phyloP scores from a whole-genome alignment of 2,329 filamentous ascomycete genomes.

The Calonectria naviculata region DNA sequence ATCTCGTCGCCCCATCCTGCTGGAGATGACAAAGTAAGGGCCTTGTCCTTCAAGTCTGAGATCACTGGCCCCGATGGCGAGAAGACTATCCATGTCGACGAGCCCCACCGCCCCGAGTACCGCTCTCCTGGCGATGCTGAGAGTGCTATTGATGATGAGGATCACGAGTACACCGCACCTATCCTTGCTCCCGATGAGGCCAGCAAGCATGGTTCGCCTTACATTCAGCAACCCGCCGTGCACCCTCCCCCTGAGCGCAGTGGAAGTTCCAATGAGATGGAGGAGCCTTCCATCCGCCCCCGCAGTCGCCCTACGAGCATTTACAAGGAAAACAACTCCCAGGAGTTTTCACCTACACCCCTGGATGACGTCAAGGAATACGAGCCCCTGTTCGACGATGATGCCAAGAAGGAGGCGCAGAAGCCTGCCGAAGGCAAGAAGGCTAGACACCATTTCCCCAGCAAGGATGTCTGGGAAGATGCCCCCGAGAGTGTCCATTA shows the following conservation, averaged over 20 bases:
- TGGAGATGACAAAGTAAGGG: slow-evolving; percentile 36
- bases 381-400: slow-evolving; percentile 92
- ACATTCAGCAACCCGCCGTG: slow-evolving; percentile 82
- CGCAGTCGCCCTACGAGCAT: slow-evolving; percentile 68
- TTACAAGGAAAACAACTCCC: slow-evolving; percentile 64
- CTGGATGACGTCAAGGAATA: slow-evolving; percentile 93
- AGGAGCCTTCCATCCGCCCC: slow-evolving; percentile 70
- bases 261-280: slow-evolving; percentile 66
- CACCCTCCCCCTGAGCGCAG: slow-evolving; percentile 77
- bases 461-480: slow-evolving; percentile 98
- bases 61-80: slow-evolving; percentile 58
- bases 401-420: slow-evolving; percentile 65
- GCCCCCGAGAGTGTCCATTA: slow-evolving; percentile 85
- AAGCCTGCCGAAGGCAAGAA: slow-evolving; percentile 58
- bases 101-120: slow-evolving; percentile 55
- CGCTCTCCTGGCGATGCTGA: slow-evolving; percentile 52
- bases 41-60: slow-evolving; percentile 42
- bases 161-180: slow-evolving; percentile 75
- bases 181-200: slow-evolving; percentile 93
- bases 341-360: slow-evolving; percentile 72
- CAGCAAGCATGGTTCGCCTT: slow-evolving; percentile 75
- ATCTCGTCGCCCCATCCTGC: slow-evolving; percentile 73
- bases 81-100: slow-evolving; percentile 80
- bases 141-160: slow-evolving; percentile 65
- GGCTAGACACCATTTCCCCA: slow-evolving; percentile 82